These are phyloP conservation scores for Hibiscus syriacus DNA, from an alignment of 345 rosid species.

Conservation along the genomic window DNA sequence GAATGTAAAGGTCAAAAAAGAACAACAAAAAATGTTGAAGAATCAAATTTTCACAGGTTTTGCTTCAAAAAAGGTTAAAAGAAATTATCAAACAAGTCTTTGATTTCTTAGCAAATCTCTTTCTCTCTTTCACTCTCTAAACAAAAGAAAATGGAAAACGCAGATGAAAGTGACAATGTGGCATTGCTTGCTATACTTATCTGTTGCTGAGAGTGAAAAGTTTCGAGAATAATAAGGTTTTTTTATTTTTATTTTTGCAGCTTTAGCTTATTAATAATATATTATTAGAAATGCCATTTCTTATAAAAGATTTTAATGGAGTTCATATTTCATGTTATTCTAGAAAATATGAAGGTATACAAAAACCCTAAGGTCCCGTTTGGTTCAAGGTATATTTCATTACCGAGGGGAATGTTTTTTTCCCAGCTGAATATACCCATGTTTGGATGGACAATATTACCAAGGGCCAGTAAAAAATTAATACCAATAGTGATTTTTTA, in stretches of 20 bases:
- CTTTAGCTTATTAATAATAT: neutral
- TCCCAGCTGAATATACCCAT: too few relatives aligned
- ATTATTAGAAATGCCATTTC: neutral
- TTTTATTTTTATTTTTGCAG: constrained; percentile 13
- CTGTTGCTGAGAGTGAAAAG: constrained; percentile 21
- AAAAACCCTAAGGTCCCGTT: too few relatives aligned
- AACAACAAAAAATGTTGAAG: neutral
- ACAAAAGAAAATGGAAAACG: constrained; percentile 9
- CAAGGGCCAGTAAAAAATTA: too few relatives aligned
- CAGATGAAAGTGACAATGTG: constrained; percentile 41
- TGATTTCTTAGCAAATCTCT: neutral
- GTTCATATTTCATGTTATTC: neutral
- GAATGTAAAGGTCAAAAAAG: neutral
- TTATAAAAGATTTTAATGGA: neutral
- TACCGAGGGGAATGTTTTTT: too few relatives aligned
- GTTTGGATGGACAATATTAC: too few relatives aligned
- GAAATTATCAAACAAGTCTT: neutral
- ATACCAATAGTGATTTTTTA: too few relatives aligned
- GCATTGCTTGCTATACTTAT: constrained; percentile 15
- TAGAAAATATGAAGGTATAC: neutral
- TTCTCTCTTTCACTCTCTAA: neutral
- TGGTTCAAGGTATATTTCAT: too few relatives aligned
- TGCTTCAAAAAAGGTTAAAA: neutral
- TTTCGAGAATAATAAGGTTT: constrained; percentile 4
- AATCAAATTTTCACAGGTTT: neutral